Conservation (phyloP, 352 stramenopile species). For the Phytophthora idaei region DNA sequence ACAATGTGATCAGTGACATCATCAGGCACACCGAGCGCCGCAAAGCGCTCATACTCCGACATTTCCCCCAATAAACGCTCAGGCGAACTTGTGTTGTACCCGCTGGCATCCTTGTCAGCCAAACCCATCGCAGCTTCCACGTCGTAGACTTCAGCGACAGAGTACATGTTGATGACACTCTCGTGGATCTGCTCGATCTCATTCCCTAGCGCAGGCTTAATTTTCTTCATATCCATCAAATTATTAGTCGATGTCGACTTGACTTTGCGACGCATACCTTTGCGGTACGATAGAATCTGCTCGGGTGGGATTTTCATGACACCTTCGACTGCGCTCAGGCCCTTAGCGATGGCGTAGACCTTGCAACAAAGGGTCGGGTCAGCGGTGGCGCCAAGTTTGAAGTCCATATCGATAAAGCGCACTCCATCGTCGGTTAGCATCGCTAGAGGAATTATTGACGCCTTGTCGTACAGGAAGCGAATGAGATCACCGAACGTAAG, state of each 20-base stretch:
- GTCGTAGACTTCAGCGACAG: conserved; percentile 37
- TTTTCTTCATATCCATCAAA: conserved; percentile 48
- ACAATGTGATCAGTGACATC: conserved; percentile 64
- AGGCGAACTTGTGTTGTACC: conserved; percentile 4
- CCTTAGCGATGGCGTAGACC: conserved; percentile 75
- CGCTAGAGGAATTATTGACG: conserved; percentile 63
- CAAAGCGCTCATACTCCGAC: conserved; percentile 67
- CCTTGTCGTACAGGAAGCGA: conserved; percentile 81
- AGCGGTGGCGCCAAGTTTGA: conserved; percentile 74
- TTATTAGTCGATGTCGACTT: conserved; percentile 43
- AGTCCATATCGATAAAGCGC: conserved; percentile 77
- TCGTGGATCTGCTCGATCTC: conserved; percentile 68
- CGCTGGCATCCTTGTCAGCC: conserved; percentile 7
- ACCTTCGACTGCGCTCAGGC: conserved; percentile 54
- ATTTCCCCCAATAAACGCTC: conserved; percentile 21
- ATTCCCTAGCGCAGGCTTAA: conserved; percentile 60
- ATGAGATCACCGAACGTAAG: conserved; percentile 83
- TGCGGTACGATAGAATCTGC: conserved; percentile 78
- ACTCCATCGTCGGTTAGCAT: conserved; percentile 72
- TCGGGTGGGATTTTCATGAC: conserved; percentile 70
- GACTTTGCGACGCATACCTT: conserved; percentile 67
- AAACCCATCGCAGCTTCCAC: conserved; percentile 31
- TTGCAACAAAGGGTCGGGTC: conserved; percentile 85
- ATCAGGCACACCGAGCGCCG: conserved; percentile 41
- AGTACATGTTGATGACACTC: conserved; percentile 63